Conservation (phyloP, 2,329 filamentous ascomycete species). For the Herpotrichia juniperi region DNA sequence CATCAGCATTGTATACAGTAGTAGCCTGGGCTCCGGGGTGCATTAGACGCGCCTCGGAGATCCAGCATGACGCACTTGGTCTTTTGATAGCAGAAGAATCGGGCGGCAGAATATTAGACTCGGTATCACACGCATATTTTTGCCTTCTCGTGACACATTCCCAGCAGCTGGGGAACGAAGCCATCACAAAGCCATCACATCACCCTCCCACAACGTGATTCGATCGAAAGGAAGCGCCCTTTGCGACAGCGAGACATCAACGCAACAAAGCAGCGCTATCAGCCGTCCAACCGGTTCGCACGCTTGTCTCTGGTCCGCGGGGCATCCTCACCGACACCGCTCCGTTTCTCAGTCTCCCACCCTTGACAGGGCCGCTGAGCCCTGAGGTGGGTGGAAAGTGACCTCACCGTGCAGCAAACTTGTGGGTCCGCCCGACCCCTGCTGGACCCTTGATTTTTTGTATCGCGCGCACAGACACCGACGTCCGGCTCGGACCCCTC, state of each 20-base stretch:
- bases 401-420: too few species aligned
- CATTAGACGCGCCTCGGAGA: not conserved
- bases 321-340: too few species aligned
- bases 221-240: not conserved
- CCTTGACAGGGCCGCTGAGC: too few species aligned
- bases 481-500: too few species aligned
- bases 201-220: not conserved
- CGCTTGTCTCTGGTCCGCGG: too few species aligned
- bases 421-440: too few species aligned
- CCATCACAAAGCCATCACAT: too few species aligned
- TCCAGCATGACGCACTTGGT: slow-evolving; percentile 28
- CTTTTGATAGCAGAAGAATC: slow-evolving; percentile 18
- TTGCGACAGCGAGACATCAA: not conserved
- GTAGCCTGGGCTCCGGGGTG: slow-evolving; percentile 12
- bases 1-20: slow-evolving; percentile 46
- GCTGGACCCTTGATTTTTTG: too few species aligned
- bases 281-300: not conserved
- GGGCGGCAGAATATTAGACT: slow-evolving; percentile 31
- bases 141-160: not conserved
- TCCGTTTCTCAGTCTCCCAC: too few species aligned
- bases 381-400: too few species aligned
- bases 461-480: too few species aligned
- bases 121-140: slow-evolving; percentile 8
- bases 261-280: not conserved
- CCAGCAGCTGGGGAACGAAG: too few species aligned